Percentiles rank a stretch among this genome's conserved stretches.
These are phyloP conservation scores for Clitopilus hobsonii DNA, from an alignment of 768 basidiomycete genomes.

Conservation along the genomic window DNA sequence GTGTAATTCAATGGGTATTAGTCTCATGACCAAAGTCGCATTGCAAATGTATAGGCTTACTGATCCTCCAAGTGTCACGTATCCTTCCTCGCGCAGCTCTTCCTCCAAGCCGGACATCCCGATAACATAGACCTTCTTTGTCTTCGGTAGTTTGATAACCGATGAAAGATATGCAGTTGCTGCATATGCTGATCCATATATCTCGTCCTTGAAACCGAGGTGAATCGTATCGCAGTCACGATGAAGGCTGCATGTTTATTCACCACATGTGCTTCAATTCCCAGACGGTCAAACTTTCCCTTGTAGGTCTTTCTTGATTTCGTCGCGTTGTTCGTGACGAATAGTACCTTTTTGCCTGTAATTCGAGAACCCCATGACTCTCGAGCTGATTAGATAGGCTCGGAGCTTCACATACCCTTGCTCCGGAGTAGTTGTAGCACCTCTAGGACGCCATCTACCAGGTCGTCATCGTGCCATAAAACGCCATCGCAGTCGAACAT, in stretches of 20 bases:
- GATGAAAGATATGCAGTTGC: constrained; percentile 74
- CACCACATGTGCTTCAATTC: constrained; percentile 81
- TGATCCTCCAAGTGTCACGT: constrained; percentile 78
- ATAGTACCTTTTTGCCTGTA: constrained; percentile 78
- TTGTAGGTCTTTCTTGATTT: constrained; percentile 89
- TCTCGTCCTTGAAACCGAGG: constrained; percentile 73
- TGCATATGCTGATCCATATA: constrained; percentile 90
- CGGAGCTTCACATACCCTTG: constrained; percentile 48
- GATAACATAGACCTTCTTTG: constrained; percentile 94
- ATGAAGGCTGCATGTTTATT: constrained; percentile 20
- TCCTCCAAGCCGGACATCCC: constrained; percentile 91
- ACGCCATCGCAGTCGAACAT: constrained; percentile 97
- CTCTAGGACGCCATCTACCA: constrained; percentile 74
- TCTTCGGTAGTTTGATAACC: constrained; percentile 82
- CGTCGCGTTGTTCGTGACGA: constrained; percentile 97
- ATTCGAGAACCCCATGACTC: neutral
- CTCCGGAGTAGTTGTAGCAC: constrained; percentile 70
- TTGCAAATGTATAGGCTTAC: constrained; percentile 37
- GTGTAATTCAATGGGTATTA: neutral
- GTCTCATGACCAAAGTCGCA: neutral
- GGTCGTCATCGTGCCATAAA: constrained; percentile 80
- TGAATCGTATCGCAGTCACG: neutral
- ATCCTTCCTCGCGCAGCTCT: constrained; percentile 85
- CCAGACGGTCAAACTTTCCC: constrained; percentile 86
- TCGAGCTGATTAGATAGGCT: neutral